Percentiles rank a stretch among this genome's conserved stretches.
Conservation (phyloP, 2,329 filamentous ascomycete genomes). For the Ceratocystis colombiana region DNA sequence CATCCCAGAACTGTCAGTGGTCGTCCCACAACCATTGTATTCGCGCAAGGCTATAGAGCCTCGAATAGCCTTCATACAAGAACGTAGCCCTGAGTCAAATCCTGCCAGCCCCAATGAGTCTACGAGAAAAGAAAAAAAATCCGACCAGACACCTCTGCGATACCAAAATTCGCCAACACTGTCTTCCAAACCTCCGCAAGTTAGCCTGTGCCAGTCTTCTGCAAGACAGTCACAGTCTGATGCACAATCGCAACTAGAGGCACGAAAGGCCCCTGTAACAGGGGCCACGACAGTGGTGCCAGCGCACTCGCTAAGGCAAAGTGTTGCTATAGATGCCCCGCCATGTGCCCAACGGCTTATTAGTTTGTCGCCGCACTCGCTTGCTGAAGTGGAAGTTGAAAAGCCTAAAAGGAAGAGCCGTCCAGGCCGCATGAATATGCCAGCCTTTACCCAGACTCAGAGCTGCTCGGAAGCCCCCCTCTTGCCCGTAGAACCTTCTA, state of each 20-base stretch:
- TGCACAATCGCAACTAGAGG: constrained; percentile 5
- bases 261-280: neutral
- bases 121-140: neutral
- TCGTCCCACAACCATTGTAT: neutral
- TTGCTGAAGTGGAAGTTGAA: neutral
- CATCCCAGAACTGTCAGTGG: neutral
- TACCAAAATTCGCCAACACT: neutral
- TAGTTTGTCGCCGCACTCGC: neutral
- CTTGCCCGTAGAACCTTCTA: no score
- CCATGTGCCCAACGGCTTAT: constrained; percentile 11
- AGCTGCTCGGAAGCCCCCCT: neutral
- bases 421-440: constrained; percentile 22
- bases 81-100: neutral
- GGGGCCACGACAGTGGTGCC: constrained; percentile 10
- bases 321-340: neutral
- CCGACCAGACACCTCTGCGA: neutral
- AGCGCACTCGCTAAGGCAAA: constrained; percentile 9
- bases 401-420: constrained; percentile 5
- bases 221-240: neutral
- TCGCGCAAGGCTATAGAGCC: neutral
- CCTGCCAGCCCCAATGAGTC: neutral
- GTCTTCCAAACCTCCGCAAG: neutral
- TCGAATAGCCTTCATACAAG: neutral
- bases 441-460: constrained; percentile 18
- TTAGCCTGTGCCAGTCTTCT: neutral